phyloP scores from a whole-genome alignment of 2,329 filamentous ascomycete species.

The Didymella glomerata region DNA sequence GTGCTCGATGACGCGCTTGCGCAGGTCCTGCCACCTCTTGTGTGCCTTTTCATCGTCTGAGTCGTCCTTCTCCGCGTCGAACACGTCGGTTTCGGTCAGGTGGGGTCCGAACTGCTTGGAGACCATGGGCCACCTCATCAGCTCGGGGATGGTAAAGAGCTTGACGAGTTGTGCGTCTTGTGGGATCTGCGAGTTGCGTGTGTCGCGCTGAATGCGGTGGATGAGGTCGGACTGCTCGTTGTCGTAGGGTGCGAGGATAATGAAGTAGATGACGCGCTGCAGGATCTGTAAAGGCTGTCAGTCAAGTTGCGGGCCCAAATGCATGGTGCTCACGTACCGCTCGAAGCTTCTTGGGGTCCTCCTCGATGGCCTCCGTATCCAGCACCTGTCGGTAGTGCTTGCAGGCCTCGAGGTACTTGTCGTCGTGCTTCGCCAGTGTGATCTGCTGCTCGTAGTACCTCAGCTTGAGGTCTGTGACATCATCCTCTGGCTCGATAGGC shows the following conservation, averaged over 20 bases:
- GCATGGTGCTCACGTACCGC: conserved; percentile 67
- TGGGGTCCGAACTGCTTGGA: conserved; percentile 88
- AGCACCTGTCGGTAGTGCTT: conserved; percentile 98
- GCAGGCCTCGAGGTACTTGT: conserved; percentile 97
- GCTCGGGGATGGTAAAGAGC: conserved; percentile 91
- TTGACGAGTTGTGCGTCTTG: conserved; percentile 87
- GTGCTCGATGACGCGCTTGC: conserved; percentile 98
- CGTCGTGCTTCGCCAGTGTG: conserved; percentile 91
- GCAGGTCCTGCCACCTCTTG: conserved; percentile 90
- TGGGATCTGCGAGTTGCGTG: conserved; percentile 78
- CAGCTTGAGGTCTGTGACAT: conserved; percentile 95
- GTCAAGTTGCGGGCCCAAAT: background rate
- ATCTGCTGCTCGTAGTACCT: conserved; percentile 98
- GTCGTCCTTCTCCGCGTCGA: conserved; percentile 71
- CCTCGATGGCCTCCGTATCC: conserved; percentile 93
- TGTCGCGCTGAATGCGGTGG: conserved; percentile 87
- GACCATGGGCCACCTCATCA: conserved; percentile 98
- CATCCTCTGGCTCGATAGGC: conserved; percentile 79
- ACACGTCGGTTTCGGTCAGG: conserved; percentile 88
- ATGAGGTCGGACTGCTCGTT: conserved; percentile 98
- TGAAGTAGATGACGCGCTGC: conserved; percentile 95
- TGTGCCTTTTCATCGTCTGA: conserved; percentile 80
- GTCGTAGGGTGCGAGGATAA: conserved; percentile 95
- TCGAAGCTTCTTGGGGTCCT: conserved; percentile 84
- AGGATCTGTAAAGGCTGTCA: conserved; percentile 67